Conservation (phyloP, 2,329 filamentous ascomycete species). For the Gremmenia infestans region DNA sequence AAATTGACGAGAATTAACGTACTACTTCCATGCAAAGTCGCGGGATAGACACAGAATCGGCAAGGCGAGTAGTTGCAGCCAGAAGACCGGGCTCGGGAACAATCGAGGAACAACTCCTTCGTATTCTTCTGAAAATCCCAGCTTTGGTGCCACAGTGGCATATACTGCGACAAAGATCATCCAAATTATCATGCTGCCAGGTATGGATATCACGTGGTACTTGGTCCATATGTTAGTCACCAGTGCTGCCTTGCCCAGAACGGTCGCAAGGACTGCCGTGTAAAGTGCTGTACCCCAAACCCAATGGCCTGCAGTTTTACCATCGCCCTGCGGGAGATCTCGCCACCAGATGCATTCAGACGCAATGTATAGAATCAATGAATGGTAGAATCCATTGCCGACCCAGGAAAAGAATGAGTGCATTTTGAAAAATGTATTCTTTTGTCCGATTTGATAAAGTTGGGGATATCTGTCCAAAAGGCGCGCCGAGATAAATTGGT, state of each 20-base stretch:
- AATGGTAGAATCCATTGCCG: conserved; percentile 91
- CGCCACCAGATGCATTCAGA: conserved; percentile 75
- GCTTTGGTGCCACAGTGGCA: conserved; percentile 76
- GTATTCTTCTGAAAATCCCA: conserved; percentile 79
- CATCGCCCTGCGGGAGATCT: conserved; percentile 74
- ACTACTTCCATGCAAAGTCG: conserved; percentile 95
- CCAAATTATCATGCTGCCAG: conserved; percentile 89
- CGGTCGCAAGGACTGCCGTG: conserved; percentile 86
- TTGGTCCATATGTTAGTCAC: conserved; percentile 99
- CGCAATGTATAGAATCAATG: conserved; percentile 84
- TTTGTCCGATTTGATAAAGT: conserved; percentile 87
- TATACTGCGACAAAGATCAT: conserved; percentile 85
- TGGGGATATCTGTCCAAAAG: conserved; percentile 94
- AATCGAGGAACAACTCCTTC: conserved; percentile 75
- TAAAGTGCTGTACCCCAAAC: conserved; percentile 96
- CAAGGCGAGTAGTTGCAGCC: conserved; percentile 79
- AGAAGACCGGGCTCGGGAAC: conserved; percentile 80
- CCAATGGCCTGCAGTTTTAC: conserved; percentile 87
- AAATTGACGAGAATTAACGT: conserved; percentile 24
- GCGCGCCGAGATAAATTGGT: conserved; percentile 94
- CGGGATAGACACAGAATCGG: conserved; percentile 77
- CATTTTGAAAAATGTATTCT: conserved; percentile 88
- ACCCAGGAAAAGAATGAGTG: conserved; percentile 94
- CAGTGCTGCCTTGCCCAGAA: conserved; percentile 88
- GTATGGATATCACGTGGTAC: conserved; percentile 92